Conservation (phyloP, 257 asterid genomes). For the Rubia yunnanensis region DNA sequence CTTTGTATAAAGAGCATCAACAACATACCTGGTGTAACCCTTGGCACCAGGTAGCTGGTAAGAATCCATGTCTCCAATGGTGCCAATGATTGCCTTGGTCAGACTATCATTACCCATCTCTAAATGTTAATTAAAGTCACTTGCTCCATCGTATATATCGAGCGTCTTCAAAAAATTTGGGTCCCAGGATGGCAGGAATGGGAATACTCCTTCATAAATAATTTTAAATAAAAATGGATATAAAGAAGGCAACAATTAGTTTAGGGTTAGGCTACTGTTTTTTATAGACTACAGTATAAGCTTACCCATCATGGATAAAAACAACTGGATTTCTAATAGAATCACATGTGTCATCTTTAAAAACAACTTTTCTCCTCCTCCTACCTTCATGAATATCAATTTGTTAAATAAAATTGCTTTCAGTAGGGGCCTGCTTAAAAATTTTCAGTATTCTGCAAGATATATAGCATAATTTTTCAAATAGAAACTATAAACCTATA, state of each 20-base stretch:
- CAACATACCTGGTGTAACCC: conserved; percentile 78
- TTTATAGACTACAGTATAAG: no score
- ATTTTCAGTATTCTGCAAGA: neutral
- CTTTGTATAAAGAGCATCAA: neutral
- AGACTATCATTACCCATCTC: conserved; percentile 88
- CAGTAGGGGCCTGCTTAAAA: no score
- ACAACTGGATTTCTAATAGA: no score
- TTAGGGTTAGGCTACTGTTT: no score
- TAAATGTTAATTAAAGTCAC: conserved; percentile 71
- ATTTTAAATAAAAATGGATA: conserved; percentile 9
- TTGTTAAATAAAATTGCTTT: no score
- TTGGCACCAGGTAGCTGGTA: conserved; percentile 98
- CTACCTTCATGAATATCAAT: no score
- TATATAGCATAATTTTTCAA: neutral
- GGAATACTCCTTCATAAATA: conserved; percentile 70
- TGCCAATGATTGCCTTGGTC: conserved; percentile 93
- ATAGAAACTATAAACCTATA: neutral
- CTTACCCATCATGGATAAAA: no score
- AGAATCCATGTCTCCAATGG: conserved; percentile 91
- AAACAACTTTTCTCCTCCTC: no score
- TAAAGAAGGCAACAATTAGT: conserved; percentile 4
- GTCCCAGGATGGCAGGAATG: conserved; percentile 88
- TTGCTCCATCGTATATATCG: conserved; percentile 81
- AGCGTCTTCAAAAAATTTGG: conserved; percentile 93
- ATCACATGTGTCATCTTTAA: no score